Conservation (phyloP, 2,329 filamentous ascomycete genomes). For the Calonectria pteridis region DNA sequence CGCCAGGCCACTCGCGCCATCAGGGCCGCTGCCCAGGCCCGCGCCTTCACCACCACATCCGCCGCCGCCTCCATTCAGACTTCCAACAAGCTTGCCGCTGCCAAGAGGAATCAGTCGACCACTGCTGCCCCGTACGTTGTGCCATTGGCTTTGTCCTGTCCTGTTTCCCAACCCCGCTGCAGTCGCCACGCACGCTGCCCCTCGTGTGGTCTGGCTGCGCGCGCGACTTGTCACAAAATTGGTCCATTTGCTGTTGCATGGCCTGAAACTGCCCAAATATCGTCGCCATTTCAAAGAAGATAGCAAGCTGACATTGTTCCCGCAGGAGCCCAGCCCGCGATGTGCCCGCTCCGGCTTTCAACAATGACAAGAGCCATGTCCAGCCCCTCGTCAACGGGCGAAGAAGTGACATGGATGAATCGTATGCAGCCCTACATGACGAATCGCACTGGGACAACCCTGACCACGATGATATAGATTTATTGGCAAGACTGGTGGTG, state of each 20-base stretch:
- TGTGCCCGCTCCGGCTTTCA: constrained; percentile 73
- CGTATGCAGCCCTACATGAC: constrained; percentile 65
- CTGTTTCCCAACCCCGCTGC: neutral
- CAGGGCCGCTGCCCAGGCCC: constrained; percentile 57
- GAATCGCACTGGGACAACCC: constrained; percentile 1
- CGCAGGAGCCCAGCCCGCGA: constrained; percentile 61
- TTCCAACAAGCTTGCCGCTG: constrained; percentile 55
- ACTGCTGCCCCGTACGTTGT: constrained; percentile 64
- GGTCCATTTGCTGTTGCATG: constrained; percentile 4
- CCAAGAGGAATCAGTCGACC: constrained; percentile 62
- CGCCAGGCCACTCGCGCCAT: constrained; percentile 54
- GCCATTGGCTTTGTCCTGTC: neutral
- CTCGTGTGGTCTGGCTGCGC: constrained; percentile 25
- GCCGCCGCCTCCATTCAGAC: constrained; percentile 52
- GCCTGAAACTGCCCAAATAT: constrained; percentile 10
- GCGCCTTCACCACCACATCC: constrained; percentile 56
- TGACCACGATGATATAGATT: constrained; percentile 66
- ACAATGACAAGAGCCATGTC: constrained; percentile 68
- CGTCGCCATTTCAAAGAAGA: constrained; percentile 19
- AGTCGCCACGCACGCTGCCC: constrained; percentile 24
- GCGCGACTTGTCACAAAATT: constrained; percentile 6
- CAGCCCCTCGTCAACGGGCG: constrained; percentile 75
- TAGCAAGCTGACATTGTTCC: constrained; percentile 26
- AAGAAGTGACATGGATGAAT: constrained; percentile 80
- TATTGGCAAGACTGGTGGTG: constrained; percentile 93